These are phyloP conservation scores for Sporothrix sp. DNA, from an alignment of 2,329 filamentous ascomycete species.

Conservation along the genomic window DNA sequence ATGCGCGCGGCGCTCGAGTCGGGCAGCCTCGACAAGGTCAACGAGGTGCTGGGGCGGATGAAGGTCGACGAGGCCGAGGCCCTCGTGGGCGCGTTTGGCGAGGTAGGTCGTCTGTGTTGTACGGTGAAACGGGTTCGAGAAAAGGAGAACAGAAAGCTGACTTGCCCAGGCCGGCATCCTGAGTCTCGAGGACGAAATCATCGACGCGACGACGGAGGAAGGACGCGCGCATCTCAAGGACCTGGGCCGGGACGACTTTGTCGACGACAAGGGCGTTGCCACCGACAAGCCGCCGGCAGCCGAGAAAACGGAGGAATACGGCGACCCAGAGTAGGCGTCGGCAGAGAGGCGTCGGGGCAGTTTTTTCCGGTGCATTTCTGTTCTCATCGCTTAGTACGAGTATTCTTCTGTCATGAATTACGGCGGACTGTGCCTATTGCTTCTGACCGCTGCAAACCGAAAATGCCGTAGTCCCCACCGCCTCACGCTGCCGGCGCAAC, in stretches of 20 bases:
- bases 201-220: conserved; percentile 87
- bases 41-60: conserved; percentile 78
- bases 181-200: conserved; percentile 84
- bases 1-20: conserved; percentile 72
- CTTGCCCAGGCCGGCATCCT: conserved; percentile 33
- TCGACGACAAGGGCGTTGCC: conserved; percentile 3
- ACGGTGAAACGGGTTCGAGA: too few relatives aligned
- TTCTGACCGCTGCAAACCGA: too few relatives aligned
- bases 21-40: conserved; percentile 82
- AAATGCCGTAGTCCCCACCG: too few relatives aligned
- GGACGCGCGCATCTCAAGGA: conserved; percentile 69
- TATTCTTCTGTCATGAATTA: background rate
- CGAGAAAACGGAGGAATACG: conserved; percentile 14
- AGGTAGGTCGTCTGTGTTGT: too few relatives aligned
- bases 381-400: background rate
- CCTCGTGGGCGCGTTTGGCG: conserved; percentile 63
- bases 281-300: background rate
- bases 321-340: conserved; percentile 16
- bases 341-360: too few relatives aligned
- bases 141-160: too few relatives aligned
- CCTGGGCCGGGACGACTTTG: conserved; percentile 40
- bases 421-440: too few relatives aligned
- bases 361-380: too few relatives aligned
- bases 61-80: conserved; percentile 74
- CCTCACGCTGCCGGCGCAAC: background rate